Evolutionary conservation across 495 filamentous ascomycete species (phyloP), one percentile per base, ranked within the genome.

Genomic region (Penicillium soppii): DNA sequence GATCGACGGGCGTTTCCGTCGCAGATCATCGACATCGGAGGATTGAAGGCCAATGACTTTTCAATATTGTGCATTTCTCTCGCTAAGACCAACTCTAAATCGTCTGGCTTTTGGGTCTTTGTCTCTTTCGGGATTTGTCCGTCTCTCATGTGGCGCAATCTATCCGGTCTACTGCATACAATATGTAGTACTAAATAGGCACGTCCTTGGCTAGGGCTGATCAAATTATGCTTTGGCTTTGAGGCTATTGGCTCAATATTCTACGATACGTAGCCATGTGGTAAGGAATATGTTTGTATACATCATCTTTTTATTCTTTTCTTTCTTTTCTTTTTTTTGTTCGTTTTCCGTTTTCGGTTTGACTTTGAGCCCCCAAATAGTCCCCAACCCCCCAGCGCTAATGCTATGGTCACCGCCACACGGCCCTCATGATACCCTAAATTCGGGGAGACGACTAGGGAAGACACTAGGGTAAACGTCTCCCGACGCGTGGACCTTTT

Each of bases 1-100:
- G 64, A 67, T 62, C 57, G 57, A 65, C 67, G 67, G 69, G 62
- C 61, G 64, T 65, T 69, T 67, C 65, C 65, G 67, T 59, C 62
- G 67, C 69, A 63, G 69, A 72, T 70, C 68, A 65, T 56, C 64
- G 61, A 62, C 49, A 32, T 62, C 63, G 63, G 67, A 64, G 53
- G 45, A 61, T 72, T 67, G 53, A 50, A 39, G 58, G 43, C 69
- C 65, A 72, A 72, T 72, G 41, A 51, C 43, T 56, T 41, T 53
- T 44, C 48, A 58, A 58, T 57, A 57, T 63, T 67, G 53, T 59
- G 57, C 66, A 62, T 57, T 40, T 20, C 19, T 23, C 41, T 60
- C 56, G 53, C 59, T 58, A 54, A 49, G 38, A 39, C 20, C 59
- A 65, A 65, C 62, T 63, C 56, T 65, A 65, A 59, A 51, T 44